Base-by-base conservation (phyloP, 192 early-diverging fungal species). In the Cladochytrium replicatum region DNA sequence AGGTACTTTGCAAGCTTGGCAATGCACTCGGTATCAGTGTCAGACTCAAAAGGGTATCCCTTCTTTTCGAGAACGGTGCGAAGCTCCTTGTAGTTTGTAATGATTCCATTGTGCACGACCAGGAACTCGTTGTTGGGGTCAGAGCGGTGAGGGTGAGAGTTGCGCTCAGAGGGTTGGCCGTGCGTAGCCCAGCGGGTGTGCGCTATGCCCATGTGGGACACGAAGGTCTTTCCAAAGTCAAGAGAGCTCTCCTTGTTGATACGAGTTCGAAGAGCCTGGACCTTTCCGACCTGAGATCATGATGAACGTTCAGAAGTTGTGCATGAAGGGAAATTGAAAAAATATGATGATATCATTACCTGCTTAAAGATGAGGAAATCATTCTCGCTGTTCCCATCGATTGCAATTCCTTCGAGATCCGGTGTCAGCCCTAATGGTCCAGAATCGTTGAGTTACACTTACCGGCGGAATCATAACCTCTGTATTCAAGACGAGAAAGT, bases 101-200 rank as follows among this genome's bases (percentile, higher is more conserved):
- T 97, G 74, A 99, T 97, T 53, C 95, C 95, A 61, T 99, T 98
- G 77, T 98, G 95, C 28, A 98, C 95, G 22, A 98, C 85, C 23
- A 83, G 80, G 58, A 99, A 99, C 65, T 93, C 90, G 69, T 82
- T 85, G 46, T 73, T 75, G 53, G 75, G 67, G 71, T 94, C 87
- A 30, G 86, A 89, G 43, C 96, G 86, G 71, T 99, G 96, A 39
- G 96, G 96, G 64, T 99, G 96, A 4, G 84, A 91, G 83, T 99
- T 99, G 54, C 80, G 50, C 30, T 84, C 81, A 46, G 85, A 88
- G 38, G 95, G 95, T 61, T 88, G 86, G 37, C 95, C 95, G 75
- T 97, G 93, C n/a, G 95, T 97, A 28, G 95, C 93, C 95, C 95
- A 99, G 54, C 95, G 86, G 28, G 93, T 97, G 69, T 99, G 95